Base-by-base conservation (phyloP, 352 stramenopile species). In the Phytophthora sp. region DNA sequence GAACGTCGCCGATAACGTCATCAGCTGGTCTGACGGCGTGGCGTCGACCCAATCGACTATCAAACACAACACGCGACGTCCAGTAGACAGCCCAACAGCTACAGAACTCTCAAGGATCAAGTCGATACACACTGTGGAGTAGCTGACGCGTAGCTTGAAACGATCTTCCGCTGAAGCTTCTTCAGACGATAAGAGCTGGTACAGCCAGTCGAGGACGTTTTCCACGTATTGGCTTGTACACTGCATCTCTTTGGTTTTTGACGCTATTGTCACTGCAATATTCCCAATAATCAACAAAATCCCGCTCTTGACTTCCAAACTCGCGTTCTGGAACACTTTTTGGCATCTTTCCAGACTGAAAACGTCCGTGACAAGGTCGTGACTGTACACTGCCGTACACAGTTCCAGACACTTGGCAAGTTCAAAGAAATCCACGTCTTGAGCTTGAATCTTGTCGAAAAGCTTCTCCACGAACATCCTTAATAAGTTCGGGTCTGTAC, bases 371-470 rank as follows among this genome's bases (percentile, higher is more conserved):
- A 78, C 27, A 8, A 55, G n/a, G 9, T 63, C 36, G 2, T 51
- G 16, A 9, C 66, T 66, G 27, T 57, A 69, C 1, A 71, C 67
- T 0, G 50, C 57, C 16, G 55, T 63, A 13, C 58, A 71, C 20
- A 80, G 4, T 11, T 77, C 68, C 30, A 80, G 18, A 41, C 64
- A 67, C 44, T 80, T 80, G 7, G 36, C 45, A 2, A 80, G 31
- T 13, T 59, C 56, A 12, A 76, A 75, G 12, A 41, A 55, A 5
- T 67, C 35, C 13, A 31, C 26, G 11, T 33, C n/a, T 51, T 45
- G 23, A 18, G 33, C 24, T 12, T 20, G 27, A 20, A 30, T 71
- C 23, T 55, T 31, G 13, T 35, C 26, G 27, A 63, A 53, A 0
- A 71, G 21, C 12, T 51, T 60, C 13, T 63, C 23, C 23, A 74